Evolutionary conservation across 1,139 yeast genomes (phyloP).

Genomic region (Debaryomyces subglobosus): DNA sequence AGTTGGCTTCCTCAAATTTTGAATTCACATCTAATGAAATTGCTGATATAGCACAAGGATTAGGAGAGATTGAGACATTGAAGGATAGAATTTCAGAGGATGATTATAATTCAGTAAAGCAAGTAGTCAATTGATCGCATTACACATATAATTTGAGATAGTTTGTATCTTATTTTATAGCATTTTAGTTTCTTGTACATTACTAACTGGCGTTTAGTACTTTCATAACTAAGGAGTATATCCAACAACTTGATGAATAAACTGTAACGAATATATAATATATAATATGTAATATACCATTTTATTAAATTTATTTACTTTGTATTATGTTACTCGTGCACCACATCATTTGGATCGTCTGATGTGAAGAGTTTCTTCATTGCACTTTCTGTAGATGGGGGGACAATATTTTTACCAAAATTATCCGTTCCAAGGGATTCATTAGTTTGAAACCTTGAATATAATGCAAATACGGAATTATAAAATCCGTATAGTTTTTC

Average conservation of each 20-base stretch:
- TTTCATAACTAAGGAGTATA: constrained; percentile 37
- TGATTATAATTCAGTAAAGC: constrained; percentile 53
- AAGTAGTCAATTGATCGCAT: constrained; percentile 18
- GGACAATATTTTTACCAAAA: constrained; percentile 28
- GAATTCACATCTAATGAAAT: constrained; percentile 53
- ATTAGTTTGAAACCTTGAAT: constrained; percentile 26
- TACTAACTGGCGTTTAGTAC: constrained; percentile 26
- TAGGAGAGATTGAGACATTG: constrained; percentile 43
- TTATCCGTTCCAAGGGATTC: constrained; percentile 37
- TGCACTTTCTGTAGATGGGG: constrained; percentile 43
- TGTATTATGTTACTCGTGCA: constrained; percentile 13
- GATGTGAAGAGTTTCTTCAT: constrained; percentile 51
- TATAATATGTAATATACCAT: neutral
- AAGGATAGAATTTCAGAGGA: constrained; percentile 56
- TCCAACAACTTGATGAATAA: constrained; percentile 14
- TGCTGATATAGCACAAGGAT: constrained; percentile 38
- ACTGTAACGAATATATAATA: neutral
- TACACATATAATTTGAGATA: constrained; percentile 3
- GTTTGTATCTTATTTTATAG: neutral
- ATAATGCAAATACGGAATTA: constrained; percentile 41
- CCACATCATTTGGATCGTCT: constrained; percentile 51
- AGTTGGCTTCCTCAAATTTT: constrained; percentile 48
- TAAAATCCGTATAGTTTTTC: constrained; percentile 39
- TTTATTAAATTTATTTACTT: neutral
- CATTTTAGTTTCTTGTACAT: constrained; percentile 5